Percentiles rank a stretch among this genome's conserved stretches.
phyloP scores from a whole-genome alignment of 1,139 yeast genomes.

The Candida dubliniensis region DNA sequence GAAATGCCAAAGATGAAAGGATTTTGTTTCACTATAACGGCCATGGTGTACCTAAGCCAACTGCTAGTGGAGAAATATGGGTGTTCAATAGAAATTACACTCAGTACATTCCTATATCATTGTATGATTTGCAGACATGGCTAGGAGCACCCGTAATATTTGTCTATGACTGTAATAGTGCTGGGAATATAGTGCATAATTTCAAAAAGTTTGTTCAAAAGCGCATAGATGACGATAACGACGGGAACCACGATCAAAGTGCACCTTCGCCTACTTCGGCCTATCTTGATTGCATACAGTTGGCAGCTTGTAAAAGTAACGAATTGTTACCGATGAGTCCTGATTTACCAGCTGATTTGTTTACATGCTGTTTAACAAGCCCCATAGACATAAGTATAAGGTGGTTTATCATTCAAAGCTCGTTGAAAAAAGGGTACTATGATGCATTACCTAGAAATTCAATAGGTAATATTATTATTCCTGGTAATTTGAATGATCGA shows the following conservation, averaged over 20 bases:
- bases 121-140: slow-evolving; percentile 95
- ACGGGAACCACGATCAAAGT: slow-evolving; percentile 63
- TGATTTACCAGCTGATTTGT: slow-evolving; percentile 91
- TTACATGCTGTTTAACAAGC: slow-evolving; percentile 91
- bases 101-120: slow-evolving; percentile 92
- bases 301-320: slow-evolving; percentile 89
- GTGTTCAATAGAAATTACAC: slow-evolving; percentile 96
- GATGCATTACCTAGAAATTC: slow-evolving; percentile 52
- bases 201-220: slow-evolving; percentile 89
- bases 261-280: slow-evolving; percentile 69
- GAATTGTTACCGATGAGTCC: slow-evolving; percentile 93
- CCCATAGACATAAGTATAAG: slow-evolving; percentile 93
- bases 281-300: slow-evolving; percentile 84
- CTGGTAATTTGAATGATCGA: slow-evolving; percentile 89
- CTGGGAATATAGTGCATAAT: slow-evolving; percentile 90
- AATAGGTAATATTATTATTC: slow-evolving; percentile 67
- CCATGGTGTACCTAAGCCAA: slow-evolving; percentile 98
- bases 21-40: slow-evolving; percentile 95
- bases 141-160: slow-evolving; percentile 96
- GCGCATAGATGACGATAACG: slow-evolving; percentile 84
- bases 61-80: slow-evolving; percentile 98
- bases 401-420: slow-evolving; percentile 88
- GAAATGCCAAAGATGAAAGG: slow-evolving; percentile 90
- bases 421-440: slow-evolving; percentile 63
- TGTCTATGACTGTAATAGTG: slow-evolving; percentile 92